These are phyloP conservation scores for Ceratobasidium theobromae DNA, from an alignment of 1,284 basidiomycete species.

Conservation along the genomic window DNA sequence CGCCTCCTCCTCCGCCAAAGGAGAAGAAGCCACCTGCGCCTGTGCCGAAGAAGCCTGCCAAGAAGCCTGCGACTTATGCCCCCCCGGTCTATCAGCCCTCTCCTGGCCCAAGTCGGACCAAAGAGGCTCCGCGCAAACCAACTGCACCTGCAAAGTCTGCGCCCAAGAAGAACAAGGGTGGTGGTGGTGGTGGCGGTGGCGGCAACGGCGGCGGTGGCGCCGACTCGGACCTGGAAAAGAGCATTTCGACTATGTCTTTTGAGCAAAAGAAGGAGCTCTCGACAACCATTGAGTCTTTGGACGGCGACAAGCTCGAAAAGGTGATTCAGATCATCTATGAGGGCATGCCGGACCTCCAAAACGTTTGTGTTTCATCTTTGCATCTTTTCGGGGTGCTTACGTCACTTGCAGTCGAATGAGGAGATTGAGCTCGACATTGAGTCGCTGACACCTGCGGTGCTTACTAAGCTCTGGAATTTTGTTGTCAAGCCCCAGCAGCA, in stretches of 20 bases:
- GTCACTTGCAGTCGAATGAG: slow-evolving; percentile 70
- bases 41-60: slow-evolving; percentile 52
- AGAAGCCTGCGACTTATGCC: slow-evolving; percentile 18
- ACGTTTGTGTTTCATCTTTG: slow-evolving; percentile 54
- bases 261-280: slow-evolving; percentile 96
- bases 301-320: slow-evolving; percentile 74
- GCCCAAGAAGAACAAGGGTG: slow-evolving; percentile 41
- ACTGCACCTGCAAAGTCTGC: slow-evolving; percentile 10
- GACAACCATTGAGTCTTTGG: slow-evolving; percentile 82
- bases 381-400: slow-evolving; percentile 25
- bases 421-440: slow-evolving; percentile 98
- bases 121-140: background rate
- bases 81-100: slow-evolving; percentile 7
- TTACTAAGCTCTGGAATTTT: slow-evolving; percentile 91
- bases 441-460: slow-evolving; percentile 74
- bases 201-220: slow-evolving; percentile 24
- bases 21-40: slow-evolving; percentile 48
- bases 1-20: slow-evolving; percentile 58
- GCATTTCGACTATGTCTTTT: slow-evolving; percentile 59
- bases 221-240: slow-evolving; percentile 2
- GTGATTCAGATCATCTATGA: slow-evolving; percentile 92
- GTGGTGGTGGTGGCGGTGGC: no score
- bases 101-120: slow-evolving; percentile 18
- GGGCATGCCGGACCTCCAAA: slow-evolving; percentile 82
- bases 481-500: slow-evolving; percentile 68